These are phyloP conservation scores for Testicularia cyperi DNA, from an alignment of 1,284 basidiomycete species.

Conservation along the genomic window DNA sequence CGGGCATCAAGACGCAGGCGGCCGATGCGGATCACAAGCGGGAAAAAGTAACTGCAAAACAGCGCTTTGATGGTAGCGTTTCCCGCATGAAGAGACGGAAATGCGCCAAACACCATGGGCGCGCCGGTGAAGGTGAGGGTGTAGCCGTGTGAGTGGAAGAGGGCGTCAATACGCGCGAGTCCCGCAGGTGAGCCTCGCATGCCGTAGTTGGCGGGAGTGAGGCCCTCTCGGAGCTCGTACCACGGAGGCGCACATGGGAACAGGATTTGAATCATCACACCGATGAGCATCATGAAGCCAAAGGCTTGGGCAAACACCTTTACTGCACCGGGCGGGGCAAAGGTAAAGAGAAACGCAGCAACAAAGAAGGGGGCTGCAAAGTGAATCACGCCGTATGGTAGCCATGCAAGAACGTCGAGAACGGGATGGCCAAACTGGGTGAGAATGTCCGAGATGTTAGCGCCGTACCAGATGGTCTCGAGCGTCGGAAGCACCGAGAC, in stretches of 20 bases:
- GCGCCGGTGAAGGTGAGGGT: slow-evolving; percentile 81
- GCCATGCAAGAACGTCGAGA: slow-evolving; percentile 89
- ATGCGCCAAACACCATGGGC: slow-evolving; percentile 93
- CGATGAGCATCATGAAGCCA: slow-evolving; percentile 88
- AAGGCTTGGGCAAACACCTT: slow-evolving; percentile 86
- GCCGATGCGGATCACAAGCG: slow-evolving; percentile 59
- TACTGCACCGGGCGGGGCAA: slow-evolving; percentile 75
- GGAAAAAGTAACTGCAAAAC: slow-evolving; percentile 94
- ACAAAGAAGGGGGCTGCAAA: slow-evolving; percentile 73
- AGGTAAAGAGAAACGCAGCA: slow-evolving; percentile 73
- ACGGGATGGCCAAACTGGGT: slow-evolving; percentile 88
- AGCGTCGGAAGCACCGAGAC: slow-evolving; percentile 90
- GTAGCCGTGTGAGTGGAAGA: slow-evolving; percentile 80
- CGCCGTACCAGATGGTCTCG: slow-evolving; percentile 90
- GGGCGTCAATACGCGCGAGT: slow-evolving; percentile 83
- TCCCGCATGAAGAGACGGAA: slow-evolving; percentile 88
- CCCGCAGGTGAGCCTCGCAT: slow-evolving; percentile 89
- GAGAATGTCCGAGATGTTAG: slow-evolving; percentile 93
- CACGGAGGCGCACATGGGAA: slow-evolving; percentile 89
- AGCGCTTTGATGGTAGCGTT: slow-evolving; percentile 89
- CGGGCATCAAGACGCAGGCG: slow-evolving; percentile 56
- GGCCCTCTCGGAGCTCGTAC: slow-evolving; percentile 97
- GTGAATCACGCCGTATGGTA: slow-evolving; percentile 91
- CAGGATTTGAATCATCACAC: slow-evolving; percentile 83
- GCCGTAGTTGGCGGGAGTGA: slow-evolving; percentile 87